Conservation (phyloP, 2,329 filamentous ascomycete species). For the Alternaria gaisen region DNA sequence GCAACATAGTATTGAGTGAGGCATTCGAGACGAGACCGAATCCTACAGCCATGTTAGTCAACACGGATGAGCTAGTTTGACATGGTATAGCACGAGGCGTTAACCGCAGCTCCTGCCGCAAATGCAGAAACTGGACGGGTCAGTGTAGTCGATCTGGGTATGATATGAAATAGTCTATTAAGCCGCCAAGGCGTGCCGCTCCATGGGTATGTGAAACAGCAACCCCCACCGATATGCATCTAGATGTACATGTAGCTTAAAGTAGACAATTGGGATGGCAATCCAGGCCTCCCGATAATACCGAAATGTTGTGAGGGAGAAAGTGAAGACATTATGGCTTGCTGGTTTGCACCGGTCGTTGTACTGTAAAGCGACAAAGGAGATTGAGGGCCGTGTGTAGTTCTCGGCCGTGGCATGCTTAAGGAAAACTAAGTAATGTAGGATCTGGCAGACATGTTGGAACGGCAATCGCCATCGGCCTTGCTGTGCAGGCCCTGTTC, state of each 20-base stretch:
- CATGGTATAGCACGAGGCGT: not conserved
- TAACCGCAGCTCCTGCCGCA: slow-evolving; percentile 5
- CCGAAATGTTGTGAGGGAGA: slow-evolving; percentile 32
- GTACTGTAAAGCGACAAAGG: slow-evolving; percentile 18
- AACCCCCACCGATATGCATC: slow-evolving; percentile 24
- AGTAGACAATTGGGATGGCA: slow-evolving; percentile 16
- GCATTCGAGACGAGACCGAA: not conserved
- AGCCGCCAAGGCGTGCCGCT: slow-evolving; percentile 37
- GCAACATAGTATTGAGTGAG: not conserved
- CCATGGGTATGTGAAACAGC: slow-evolving; percentile 34
- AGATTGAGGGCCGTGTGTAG: not conserved
- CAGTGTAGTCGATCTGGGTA: slow-evolving; percentile 9
- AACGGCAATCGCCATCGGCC: slow-evolving; percentile 4
- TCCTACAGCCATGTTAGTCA: not conserved
- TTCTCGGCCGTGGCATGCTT: not conserved
- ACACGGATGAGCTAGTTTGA: not conserved
- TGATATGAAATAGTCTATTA: slow-evolving; percentile 38
- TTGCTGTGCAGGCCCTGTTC: slow-evolving; percentile 31
- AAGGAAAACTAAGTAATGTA: slow-evolving; percentile 10
- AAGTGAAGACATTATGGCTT: slow-evolving; percentile 32
- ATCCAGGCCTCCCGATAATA: slow-evolving; percentile 22
- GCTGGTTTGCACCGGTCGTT: slow-evolving; percentile 25
- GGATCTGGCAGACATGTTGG: not conserved
- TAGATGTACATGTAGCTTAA: slow-evolving; percentile 28
- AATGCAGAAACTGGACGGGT: not conserved